Conservation (phyloP, 495 filamentous ascomycete genomes). For the Collariella sp. region DNA sequence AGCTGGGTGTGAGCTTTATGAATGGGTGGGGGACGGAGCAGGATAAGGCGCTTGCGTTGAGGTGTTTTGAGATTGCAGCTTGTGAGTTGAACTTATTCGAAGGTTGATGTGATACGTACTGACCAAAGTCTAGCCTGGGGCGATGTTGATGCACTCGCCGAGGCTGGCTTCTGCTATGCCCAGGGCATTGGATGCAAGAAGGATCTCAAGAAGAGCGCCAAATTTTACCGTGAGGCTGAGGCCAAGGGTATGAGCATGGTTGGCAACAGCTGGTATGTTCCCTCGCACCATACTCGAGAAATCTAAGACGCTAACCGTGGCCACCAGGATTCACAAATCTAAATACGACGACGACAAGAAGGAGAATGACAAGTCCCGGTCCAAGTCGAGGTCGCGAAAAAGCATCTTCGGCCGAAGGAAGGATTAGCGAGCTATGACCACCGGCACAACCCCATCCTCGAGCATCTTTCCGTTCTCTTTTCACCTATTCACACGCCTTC, state of each 20-base stretch:
- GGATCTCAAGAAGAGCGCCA: slow-evolving; percentile 88
- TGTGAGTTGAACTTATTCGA: slow-evolving; percentile 41
- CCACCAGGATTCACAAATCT: slow-evolving; percentile 77
- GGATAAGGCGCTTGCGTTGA: slow-evolving; percentile 77
- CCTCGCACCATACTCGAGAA: not conserved
- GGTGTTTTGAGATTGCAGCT: slow-evolving; percentile 93
- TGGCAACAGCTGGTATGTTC: slow-evolving; percentile 86
- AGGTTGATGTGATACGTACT: slow-evolving; percentile 3
- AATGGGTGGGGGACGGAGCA: slow-evolving; percentile 96
- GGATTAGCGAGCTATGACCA: slow-evolving; percentile 1
- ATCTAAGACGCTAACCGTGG: not conserved
- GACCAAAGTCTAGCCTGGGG: slow-evolving; percentile 58
- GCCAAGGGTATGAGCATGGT: slow-evolving; percentile 93
- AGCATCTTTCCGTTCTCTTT: not conserved
- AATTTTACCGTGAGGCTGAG: slow-evolving; percentile 83
- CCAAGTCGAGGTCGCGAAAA: slow-evolving; percentile 40
- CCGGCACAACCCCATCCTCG: not conserved
- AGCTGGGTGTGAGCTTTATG: slow-evolving; percentile 92
- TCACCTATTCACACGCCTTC: slow-evolving; percentile 5
- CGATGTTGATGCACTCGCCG: slow-evolving; percentile 86
- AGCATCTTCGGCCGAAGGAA: slow-evolving; percentile 35
- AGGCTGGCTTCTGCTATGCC: slow-evolving; percentile 82
- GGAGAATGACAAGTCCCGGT: slow-evolving; percentile 28
- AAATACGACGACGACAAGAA: slow-evolving; percentile 67
- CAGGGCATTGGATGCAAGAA: slow-evolving; percentile 86